A percentile compares a stretch with the other conserved stretches of the same genome.
Evolutionary conservation across 2,329 filamentous ascomycete species (phyloP).

Genomic region (Diplodia intermedia): DNA sequence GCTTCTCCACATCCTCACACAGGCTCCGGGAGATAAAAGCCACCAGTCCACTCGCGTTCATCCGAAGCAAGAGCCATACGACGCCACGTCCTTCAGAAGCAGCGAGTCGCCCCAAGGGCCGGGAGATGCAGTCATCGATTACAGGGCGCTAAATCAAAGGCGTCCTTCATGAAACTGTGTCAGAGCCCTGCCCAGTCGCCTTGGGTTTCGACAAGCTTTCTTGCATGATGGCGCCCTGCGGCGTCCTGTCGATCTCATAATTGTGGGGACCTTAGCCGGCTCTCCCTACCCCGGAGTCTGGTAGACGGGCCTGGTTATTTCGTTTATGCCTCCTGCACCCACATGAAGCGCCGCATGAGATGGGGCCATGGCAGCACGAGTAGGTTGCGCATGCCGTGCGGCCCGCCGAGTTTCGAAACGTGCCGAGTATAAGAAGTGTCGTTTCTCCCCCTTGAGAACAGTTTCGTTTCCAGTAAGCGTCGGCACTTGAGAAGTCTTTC

Average conservation of each 20-base stretch:
- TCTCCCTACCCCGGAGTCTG: slow-evolving; percentile 1
- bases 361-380: neutral
- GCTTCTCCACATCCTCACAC: slow-evolving; percentile 5
- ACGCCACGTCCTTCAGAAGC: neutral
- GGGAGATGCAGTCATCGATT: slow-evolving; percentile 2
- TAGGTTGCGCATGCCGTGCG: neutral
- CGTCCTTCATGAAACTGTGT: slow-evolving; percentile 16
- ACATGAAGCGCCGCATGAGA: neutral
- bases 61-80: neutral
- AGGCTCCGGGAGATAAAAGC: neutral
- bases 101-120: neutral
- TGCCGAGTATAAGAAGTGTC: neutral
- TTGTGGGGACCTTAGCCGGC: neutral
- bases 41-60: neutral
- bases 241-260: slow-evolving; percentile 15
- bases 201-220: slow-evolving; percentile 15
- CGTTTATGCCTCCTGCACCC: slow-evolving; percentile 9
- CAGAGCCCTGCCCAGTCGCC: slow-evolving; percentile 15
- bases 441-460: neutral
- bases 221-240: slow-evolving; percentile 14
- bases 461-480: neutral
- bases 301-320: slow-evolving; percentile 11
- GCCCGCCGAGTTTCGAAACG: slow-evolving; percentile 10
- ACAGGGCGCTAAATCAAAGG: neutral
- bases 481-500: neutral